A percentile compares a stretch with the other conserved stretches of the same genome.
phyloP scores from a whole-genome alignment of 805 yeast genomes.

The Komagataella pastoris region DNA sequence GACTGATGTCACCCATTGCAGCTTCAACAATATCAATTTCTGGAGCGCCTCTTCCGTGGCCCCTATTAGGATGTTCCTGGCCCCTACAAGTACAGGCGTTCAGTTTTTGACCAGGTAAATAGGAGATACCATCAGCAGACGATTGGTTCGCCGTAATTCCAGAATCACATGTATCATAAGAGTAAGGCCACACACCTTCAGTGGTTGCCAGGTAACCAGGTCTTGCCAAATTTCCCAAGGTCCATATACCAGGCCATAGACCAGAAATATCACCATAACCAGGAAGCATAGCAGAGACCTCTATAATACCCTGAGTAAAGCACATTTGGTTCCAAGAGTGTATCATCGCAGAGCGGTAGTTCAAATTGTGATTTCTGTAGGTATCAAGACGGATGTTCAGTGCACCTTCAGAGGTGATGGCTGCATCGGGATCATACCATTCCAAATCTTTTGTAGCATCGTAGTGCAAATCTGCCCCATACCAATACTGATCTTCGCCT shows the following conservation, averaged over 20 bases:
- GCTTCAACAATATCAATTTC: constrained; percentile 82
- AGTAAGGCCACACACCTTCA: constrained; percentile 93
- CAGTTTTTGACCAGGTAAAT: constrained; percentile 73
- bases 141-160: constrained; percentile 94
- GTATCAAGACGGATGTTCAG: constrained; percentile 67
- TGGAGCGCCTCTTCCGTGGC: constrained; percentile 89
- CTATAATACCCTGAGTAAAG: constrained; percentile 73
- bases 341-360: constrained; percentile 82
- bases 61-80: constrained; percentile 79
- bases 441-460: constrained; percentile 84
- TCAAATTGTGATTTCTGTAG: constrained; percentile 60
- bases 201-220: constrained; percentile 83
- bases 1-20: constrained; percentile 45
- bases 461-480: constrained; percentile 73
- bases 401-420: constrained; percentile 63
- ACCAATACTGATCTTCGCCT: constrained; percentile 88
- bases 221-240: constrained; percentile 85
- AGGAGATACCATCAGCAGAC: constrained; percentile 78
- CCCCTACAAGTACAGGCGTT: constrained; percentile 69
- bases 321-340: constrained; percentile 90
- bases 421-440: constrained; percentile 94
- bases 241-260: constrained; percentile 95
- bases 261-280: constrained; percentile 71
- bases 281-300: constrained; percentile 67
- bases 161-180: constrained; percentile 79